Evolutionary conservation across 208 protist genomes (phyloP).

Genomic region (Blastocrithidia nonstop): DNA sequence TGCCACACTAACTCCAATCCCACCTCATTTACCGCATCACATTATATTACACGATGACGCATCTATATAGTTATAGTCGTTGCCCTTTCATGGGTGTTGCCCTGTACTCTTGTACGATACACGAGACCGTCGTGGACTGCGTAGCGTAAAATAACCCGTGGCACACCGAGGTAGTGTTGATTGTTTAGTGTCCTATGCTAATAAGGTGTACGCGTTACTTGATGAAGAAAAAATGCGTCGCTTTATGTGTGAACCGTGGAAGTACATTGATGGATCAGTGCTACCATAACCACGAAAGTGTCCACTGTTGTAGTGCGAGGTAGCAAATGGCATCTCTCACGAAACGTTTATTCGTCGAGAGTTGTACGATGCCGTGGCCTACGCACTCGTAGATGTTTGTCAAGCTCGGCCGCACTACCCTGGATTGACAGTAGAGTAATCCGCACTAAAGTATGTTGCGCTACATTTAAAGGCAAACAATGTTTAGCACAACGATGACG

Average conservation of each 20-base stretch:
- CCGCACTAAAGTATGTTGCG: constrained; percentile 76
- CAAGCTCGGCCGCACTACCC: constrained; percentile 64
- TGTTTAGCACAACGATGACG: constrained; percentile 24
- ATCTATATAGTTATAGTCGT: constrained; percentile 5
- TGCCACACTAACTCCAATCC: constrained; percentile 23
- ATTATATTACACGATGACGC: background rate
- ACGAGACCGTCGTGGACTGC: constrained; percentile 50
- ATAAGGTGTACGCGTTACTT: constrained; percentile 47
- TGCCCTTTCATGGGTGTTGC: constrained; percentile 73
- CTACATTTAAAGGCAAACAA: constrained; percentile 81
- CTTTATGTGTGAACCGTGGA: constrained; percentile 76
- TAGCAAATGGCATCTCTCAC: constrained; percentile 10
- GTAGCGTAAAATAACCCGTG: constrained; percentile 55
- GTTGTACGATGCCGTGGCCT: constrained; percentile 73
- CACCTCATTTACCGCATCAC: constrained; percentile 17
- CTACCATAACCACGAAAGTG: constrained; percentile 52
- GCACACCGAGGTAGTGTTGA: constrained; percentile 38
- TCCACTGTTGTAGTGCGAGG: constrained; percentile 23
- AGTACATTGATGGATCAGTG: constrained; percentile 44
- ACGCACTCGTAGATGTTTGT: constrained; percentile 60
- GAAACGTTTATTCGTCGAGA: constrained; percentile 68
- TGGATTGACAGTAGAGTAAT: constrained; percentile 66
- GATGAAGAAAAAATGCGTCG: constrained; percentile 26
- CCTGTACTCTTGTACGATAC: constrained; percentile 85
- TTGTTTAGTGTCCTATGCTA: constrained; percentile 65